Conservation (phyloP, 2,329 filamentous ascomycete genomes). For the Cercospora nicotianae region DNA sequence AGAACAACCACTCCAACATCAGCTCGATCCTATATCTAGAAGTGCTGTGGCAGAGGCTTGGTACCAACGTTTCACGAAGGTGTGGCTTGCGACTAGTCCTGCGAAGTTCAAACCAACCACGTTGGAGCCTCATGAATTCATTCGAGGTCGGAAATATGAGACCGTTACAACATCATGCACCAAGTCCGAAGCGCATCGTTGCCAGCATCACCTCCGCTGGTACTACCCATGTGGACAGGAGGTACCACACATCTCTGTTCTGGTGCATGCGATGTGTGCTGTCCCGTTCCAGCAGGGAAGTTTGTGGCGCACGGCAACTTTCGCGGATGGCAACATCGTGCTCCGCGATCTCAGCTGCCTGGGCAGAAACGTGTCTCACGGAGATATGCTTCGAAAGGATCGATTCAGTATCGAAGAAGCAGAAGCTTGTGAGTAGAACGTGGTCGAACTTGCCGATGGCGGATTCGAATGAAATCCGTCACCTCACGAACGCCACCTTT, state of each 20-base stretch:
- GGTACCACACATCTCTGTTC: not conserved
- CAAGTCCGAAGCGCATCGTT: not conserved
- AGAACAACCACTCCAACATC: not conserved
- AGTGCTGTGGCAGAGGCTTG: not conserved
- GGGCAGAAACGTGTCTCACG: not conserved
- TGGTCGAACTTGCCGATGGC: not conserved
- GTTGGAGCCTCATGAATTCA: not conserved
- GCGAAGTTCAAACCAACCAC: not conserved
- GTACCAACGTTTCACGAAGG: not conserved
- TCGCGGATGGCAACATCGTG: not conserved
- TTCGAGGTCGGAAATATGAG: not conserved
- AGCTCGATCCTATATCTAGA: not conserved
- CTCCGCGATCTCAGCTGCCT: not conserved
- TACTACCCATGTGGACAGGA: not conserved
- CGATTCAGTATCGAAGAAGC: not conserved
- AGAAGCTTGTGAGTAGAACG: not conserved
- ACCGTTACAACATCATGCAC: not conserved
- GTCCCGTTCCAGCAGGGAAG: not conserved
- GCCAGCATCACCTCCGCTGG: not conserved
- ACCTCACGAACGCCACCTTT: not conserved
- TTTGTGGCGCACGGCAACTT: not conserved
- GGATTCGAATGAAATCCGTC: not conserved
- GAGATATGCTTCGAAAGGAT: not conserved
- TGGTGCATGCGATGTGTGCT: not conserved
- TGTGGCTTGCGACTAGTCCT: not conserved